phyloP scores from a whole-genome alignment of 805 yeast genomes.

The Candida palmyrensis region DNA sequence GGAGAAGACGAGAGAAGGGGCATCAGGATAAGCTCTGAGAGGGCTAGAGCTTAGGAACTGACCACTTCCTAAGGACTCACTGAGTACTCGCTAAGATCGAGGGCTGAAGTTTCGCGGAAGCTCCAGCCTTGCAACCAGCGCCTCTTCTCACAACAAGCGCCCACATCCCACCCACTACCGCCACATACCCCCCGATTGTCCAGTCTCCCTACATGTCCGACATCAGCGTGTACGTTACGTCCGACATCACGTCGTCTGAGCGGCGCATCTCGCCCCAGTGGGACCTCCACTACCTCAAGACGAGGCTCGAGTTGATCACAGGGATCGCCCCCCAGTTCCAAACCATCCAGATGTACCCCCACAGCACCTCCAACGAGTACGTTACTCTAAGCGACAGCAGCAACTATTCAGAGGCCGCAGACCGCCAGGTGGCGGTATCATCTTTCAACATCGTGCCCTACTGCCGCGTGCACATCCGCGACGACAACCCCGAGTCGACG shows the following conservation, averaged over 20 bases:
- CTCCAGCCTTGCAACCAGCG: no score
- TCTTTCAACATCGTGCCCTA: constrained; percentile 28
- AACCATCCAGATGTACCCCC: constrained; percentile 41
- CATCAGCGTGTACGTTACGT: constrained; percentile 54
- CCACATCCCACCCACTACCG: no score
- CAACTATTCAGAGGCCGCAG: constrained; percentile 11
- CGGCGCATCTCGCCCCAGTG: constrained; percentile 60
- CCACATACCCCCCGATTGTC: no score
- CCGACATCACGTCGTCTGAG: constrained; percentile 65
- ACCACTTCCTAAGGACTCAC: no score
- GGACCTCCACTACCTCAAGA: constrained; percentile 49
- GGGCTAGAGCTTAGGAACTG: no score
- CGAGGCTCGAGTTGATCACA: constrained; percentile 60
- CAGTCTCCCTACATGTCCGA: no score
- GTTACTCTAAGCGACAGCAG: constrained; percentile 16
- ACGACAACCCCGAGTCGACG: constrained; percentile 48
- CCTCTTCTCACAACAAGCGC: no score
- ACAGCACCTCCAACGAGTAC: constrained; percentile 32
- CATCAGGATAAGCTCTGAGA: no score
- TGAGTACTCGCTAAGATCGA: no score
- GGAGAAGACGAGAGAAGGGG: no score
- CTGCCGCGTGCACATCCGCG: constrained; percentile 54
- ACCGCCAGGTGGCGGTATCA: constrained; percentile 9
- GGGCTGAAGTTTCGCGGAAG: no score
- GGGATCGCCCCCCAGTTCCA: constrained; percentile 66